phyloP scores from a whole-genome alignment of 176 grass and related monocot species.

The Rhipidocladum racemiflorum region DNA sequence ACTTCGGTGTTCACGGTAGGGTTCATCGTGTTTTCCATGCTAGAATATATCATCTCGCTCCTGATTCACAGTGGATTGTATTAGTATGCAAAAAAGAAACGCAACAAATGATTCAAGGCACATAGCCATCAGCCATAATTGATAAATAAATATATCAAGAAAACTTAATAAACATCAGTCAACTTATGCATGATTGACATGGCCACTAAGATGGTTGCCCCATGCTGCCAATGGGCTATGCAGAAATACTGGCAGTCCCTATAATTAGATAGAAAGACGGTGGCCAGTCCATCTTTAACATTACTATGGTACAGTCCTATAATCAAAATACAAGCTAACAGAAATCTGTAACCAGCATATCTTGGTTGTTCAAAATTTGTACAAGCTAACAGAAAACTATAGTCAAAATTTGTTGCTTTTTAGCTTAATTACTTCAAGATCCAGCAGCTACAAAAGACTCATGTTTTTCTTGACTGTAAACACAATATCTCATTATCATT shows the following conservation, averaged over 20 bases:
- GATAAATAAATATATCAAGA: conserved; percentile 14
- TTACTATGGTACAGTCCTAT: neutral
- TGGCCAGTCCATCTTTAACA: neutral
- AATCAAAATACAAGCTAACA: neutral
- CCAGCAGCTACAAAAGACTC: conserved; percentile 15
- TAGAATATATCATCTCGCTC: conserved; percentile 55
- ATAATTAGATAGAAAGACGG: conserved; percentile 9
- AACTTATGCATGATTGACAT: conserved; percentile 13
- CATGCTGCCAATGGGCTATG: neutral
- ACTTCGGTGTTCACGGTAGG: conserved; percentile 46
- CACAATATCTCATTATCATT: neutral
- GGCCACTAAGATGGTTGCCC: neutral
- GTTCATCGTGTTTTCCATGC: conserved; percentile 61
- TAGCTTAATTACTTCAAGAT: conserved; percentile 22
- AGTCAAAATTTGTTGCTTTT: neutral
- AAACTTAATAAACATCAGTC: conserved; percentile 20
- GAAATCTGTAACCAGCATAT: conserved; percentile 1
- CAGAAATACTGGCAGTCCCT: conserved; percentile 7
- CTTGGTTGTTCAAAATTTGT: neutral
- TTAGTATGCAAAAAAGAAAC: conserved; percentile 14
- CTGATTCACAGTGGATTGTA: conserved; percentile 38
- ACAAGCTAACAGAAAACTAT: neutral
- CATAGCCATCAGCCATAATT: neutral
- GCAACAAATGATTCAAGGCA: neutral
- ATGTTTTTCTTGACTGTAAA: conserved; percentile 15